phyloP scores from a whole-genome alignment of 306 rosid genomes.

The Vigna radiata region DNA sequence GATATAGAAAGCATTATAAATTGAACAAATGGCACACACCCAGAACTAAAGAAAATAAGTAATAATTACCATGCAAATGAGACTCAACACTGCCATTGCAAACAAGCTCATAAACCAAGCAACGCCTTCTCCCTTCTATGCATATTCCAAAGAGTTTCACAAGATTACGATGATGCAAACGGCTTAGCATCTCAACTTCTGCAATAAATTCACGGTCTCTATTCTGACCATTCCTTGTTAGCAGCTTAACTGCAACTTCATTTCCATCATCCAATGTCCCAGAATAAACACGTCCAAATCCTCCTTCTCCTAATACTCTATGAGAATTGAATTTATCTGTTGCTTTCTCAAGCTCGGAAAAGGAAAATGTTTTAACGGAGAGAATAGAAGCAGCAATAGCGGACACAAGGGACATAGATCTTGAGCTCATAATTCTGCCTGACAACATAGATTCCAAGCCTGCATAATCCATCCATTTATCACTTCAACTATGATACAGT shows the following conservation, averaged over 20 bases:
- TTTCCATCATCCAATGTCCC: constrained; percentile 84
- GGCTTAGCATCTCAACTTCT: constrained; percentile 93
- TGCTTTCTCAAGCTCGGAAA: constrained; percentile 88
- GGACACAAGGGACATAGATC: constrained; percentile 76
- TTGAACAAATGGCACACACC: constrained; percentile 28
- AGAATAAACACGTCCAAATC: constrained; percentile 90
- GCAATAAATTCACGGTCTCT: constrained; percentile 84
- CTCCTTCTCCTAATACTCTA: constrained; percentile 93
- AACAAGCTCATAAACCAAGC: constrained; percentile 92
- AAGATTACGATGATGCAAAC: constrained; percentile 97
- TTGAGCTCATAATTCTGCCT: constrained; percentile 81
- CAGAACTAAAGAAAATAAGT: constrained; percentile 33
- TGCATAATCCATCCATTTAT: constrained; percentile 50
- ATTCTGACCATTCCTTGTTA: constrained; percentile 74
- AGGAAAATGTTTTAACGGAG: constrained; percentile 79
- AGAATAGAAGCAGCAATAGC: constrained; percentile 71
- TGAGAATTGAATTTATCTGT: constrained; percentile 79
- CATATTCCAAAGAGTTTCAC: constrained; percentile 95
- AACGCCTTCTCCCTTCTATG: constrained; percentile 77
- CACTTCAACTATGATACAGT: constrained; percentile 36
- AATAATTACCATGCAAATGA: constrained; percentile 93
- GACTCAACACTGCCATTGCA: constrained; percentile 97
- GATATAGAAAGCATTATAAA: constrained; percentile 22
- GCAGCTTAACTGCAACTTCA: constrained; percentile 92
- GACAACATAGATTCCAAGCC: constrained; percentile 73